These are phyloP conservation scores for Sporothrix dimorphospora DNA, from an alignment of 2,329 filamentous ascomycete species.

Conservation along the genomic window DNA sequence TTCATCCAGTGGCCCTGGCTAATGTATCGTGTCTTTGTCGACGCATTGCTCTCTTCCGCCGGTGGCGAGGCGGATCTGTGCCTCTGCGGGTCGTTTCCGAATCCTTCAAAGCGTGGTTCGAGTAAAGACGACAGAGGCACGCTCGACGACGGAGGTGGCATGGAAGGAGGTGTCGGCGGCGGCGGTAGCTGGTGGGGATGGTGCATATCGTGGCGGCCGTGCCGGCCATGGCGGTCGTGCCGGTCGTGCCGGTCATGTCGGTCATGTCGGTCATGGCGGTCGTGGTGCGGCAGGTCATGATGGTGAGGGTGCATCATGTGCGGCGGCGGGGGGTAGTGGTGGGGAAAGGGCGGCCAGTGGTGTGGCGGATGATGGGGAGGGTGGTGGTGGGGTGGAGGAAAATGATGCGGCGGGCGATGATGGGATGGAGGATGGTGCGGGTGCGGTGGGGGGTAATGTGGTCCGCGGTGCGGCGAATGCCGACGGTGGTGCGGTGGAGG, in stretches of 20 bases:
- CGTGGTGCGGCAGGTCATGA: constrained; percentile 21
- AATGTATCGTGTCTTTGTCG: constrained; percentile 56
- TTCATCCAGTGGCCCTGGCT: constrained; percentile 62
- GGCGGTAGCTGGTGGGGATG: constrained; percentile 19
- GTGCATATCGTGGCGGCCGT: background rate
- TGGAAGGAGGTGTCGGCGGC: constrained; percentile 3
- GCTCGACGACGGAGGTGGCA: constrained; percentile 11
- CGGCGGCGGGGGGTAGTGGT: constrained; percentile 11
- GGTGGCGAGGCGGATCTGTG: constrained; percentile 4
- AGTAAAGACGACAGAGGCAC: constrained; percentile 11
- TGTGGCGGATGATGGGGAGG: constrained; percentile 12
- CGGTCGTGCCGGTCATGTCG: background rate
- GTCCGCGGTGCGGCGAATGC: constrained; percentile 17
- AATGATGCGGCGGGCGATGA: constrained; percentile 16
- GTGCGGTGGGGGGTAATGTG: constrained; percentile 10
- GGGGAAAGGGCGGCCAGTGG: constrained; percentile 22
- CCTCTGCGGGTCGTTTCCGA: background rate
- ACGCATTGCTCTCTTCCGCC: constrained; percentile 20
- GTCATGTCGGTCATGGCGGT: background rate
- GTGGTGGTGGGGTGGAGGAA: constrained; percentile 14
- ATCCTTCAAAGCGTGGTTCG: constrained; percentile 22
- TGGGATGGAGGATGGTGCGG: constrained; percentile 3
- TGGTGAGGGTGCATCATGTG: constrained; percentile 25
- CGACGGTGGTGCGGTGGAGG: constrained; percentile 16
- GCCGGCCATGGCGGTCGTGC: background rate